These are phyloP conservation scores for Dictyostelium firmibasis DNA, from an alignment of 78 protist genomes.

Conservation along the genomic window DNA sequence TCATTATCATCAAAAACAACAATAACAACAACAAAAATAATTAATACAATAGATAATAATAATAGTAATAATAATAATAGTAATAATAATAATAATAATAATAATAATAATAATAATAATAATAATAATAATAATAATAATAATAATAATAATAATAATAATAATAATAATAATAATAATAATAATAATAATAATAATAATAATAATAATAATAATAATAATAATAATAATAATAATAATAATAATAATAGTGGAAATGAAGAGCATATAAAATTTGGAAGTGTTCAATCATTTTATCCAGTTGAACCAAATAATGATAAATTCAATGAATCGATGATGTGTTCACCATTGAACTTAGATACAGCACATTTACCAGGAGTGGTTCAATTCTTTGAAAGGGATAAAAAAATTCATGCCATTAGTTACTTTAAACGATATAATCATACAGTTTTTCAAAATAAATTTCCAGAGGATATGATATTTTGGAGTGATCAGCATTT, in stretches of 20 bases:
- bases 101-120: not conserved
- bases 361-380: not conserved
- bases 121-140: not conserved
- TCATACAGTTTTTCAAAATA: slow-evolving; percentile 20
- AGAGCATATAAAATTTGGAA: not conserved
- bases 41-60: not conserved
- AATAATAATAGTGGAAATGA: not conserved
- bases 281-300: not conserved
- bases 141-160: not conserved
- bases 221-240: no score
- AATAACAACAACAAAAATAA: not conserved
- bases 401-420: slow-evolving; percentile 11
- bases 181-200: not conserved
- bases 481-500: slow-evolving; percentile 28
- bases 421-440: slow-evolving; percentile 36
- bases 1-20: not conserved
- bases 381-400: not conserved
- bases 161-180: not conserved
- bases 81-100: not conserved
- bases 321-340: slow-evolving; percentile 11
- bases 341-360: slow-evolving; percentile 24
- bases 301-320: slow-evolving; percentile 23
- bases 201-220: not conserved
- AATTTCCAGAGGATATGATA: slow-evolving; percentile 22
- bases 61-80: not conserved